These are phyloP conservation scores for Annulohypoxylon maeteangense DNA, from an alignment of 495 filamentous ascomycete genomes.

Conservation along the genomic window DNA sequence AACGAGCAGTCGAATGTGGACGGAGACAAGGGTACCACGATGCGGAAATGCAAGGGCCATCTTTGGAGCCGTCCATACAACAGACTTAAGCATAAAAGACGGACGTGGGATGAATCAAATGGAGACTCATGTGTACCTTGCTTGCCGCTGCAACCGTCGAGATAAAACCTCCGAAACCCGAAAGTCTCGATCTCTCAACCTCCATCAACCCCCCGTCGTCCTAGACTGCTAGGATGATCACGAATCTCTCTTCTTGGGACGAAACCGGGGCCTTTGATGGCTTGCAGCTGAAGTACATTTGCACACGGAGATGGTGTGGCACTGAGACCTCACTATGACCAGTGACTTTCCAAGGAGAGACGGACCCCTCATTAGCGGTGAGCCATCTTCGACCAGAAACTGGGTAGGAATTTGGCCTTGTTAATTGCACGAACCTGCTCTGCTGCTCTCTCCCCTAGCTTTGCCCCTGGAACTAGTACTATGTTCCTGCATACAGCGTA, in stretches of 20 bases:
- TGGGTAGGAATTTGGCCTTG: conserved; percentile 27
- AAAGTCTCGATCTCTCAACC: conserved; percentile 22
- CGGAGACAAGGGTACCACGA: conserved; percentile 35
- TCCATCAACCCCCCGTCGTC: not conserved
- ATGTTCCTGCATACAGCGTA: conserved; percentile 28
- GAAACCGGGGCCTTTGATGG: conserved; percentile 12
- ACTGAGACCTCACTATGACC: conserved; percentile 25
- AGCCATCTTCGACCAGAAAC: conserved; percentile 11
- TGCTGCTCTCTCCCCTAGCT: not conserved
- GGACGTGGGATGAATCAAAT: conserved; percentile 25
- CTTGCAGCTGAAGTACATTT: conserved; percentile 9
- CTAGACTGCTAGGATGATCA: conserved; percentile 37
- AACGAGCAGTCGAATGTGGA: conserved; percentile 14
- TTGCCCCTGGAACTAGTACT: conserved; percentile 19
- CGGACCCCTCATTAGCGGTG: not conserved
- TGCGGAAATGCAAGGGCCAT: conserved; percentile 38
- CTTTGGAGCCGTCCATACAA: conserved; percentile 24
- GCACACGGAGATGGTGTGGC: conserved; percentile 11
- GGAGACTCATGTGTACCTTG: conserved; percentile 28
- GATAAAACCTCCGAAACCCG: conserved; percentile 39
- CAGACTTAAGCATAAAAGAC: conserved; percentile 30
- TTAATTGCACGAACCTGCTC: conserved; percentile 12
- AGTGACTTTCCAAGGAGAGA: conserved; percentile 14
- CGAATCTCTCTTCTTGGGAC: conserved; percentile 16
- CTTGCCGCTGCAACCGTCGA: conserved; percentile 40